Evolutionary conservation across 495 filamentous ascomycete genomes (phyloP), one percentile per base, ranked within the genome.

Genomic region (Amphirosellinia nigrospora): DNA sequence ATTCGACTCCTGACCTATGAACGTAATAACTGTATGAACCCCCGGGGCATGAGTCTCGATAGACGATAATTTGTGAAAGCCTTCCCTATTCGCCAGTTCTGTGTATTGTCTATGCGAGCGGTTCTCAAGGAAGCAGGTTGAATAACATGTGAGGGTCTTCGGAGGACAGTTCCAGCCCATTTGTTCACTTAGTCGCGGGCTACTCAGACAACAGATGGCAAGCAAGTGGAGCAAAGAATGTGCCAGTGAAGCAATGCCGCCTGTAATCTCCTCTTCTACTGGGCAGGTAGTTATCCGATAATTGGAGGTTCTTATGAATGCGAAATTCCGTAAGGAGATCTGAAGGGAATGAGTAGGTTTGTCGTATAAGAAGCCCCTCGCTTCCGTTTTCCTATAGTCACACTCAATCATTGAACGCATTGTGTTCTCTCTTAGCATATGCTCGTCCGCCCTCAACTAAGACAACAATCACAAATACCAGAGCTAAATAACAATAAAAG

Each of bases 231-330:
- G 60, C 19, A 64, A 41, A 46, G 59, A 56, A 41, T 41, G 23
- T 39, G 50, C 67, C 45, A 69, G 67, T 69, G 48, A 62, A 60
- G 43, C 4, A 50, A 62, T 53, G 56, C 58, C 67, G 67, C 34
- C 41, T 53, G 67, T 63, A 55, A 63, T 38, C 34, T 15, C 11
- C 41, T 58, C n/a, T 21, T 30, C 28, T 56, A 70, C 48, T 53
- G 46, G 60, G 46, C 16, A 10, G 68, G 21, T 58, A 13, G 36
- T 38, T 19, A 36, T 58, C 59, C 38, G 23, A 39, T 62, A 28
- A 46, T 26, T 45, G 26, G 34, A 52, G 64, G 13, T n/a, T 46
- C 15, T 46, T 36, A 60, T 45, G 39, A 70, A 63, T 21, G n/a
- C 64, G 68, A 70, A 28, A 50, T 60, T 64, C 63, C 36, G 50